phyloP scores from a whole-genome alignment of 1,284 basidiomycete species.

The Puccinia coronata region DNA sequence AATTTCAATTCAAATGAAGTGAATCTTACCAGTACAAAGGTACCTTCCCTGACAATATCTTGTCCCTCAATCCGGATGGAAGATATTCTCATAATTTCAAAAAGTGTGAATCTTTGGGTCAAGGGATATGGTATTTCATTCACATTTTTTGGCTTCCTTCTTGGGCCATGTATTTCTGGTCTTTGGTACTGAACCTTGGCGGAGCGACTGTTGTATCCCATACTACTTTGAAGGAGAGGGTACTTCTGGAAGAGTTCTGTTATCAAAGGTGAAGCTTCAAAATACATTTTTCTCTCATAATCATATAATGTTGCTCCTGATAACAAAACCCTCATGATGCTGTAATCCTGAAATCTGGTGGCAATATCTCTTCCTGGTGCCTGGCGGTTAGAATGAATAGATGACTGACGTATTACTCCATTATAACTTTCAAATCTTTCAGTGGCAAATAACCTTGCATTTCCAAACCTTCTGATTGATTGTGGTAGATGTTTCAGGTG shows the following conservation, averaged over 20 bases:
- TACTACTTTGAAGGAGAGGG: background rate
- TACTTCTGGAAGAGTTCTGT: background rate
- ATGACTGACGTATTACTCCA: background rate
- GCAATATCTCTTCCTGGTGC: background rate
- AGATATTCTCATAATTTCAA: background rate
- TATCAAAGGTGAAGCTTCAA: background rate
- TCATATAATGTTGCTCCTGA: background rate
- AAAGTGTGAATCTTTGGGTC: too few species aligned
- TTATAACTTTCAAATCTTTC: slow-evolving; percentile 40
- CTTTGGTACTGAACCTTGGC: too few species aligned
- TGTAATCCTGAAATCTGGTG: background rate
- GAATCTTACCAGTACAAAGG: background rate
- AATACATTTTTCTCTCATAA: background rate
- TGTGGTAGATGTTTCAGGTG: slow-evolving; percentile 53
- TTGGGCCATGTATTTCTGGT: too few species aligned
- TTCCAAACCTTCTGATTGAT: slow-evolving; percentile 50
- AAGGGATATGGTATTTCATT: too few species aligned
- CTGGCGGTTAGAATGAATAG: slow-evolving; percentile 12
- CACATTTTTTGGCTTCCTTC: background rate
- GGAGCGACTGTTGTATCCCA: background rate
- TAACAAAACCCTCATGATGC: background rate
- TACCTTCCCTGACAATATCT: background rate
- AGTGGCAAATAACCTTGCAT: background rate
- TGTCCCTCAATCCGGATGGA: background rate
- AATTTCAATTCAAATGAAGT: background rate